Conservation (phyloP, 148 eudicot species). For the Cornus controversa region DNA sequence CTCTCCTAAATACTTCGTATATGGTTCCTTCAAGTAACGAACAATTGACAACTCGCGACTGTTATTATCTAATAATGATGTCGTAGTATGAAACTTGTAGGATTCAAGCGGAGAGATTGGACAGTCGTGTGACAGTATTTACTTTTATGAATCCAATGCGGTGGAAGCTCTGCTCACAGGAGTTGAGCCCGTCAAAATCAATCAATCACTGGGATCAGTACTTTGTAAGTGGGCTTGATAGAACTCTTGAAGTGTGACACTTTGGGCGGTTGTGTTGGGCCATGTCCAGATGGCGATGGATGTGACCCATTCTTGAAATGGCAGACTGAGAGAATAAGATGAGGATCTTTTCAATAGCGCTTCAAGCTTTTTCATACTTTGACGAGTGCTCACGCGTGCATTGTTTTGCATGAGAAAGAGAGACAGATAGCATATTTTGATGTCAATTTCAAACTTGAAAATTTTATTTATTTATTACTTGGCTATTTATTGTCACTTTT, state of each 20-base stretch:
- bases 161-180: neutral
- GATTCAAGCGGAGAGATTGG: no score
- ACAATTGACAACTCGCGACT: no score
- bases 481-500: no score
- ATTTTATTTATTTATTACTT: no score
- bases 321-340: neutral
- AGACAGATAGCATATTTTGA: constrained; percentile 3
- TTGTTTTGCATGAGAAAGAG: constrained; percentile 9
- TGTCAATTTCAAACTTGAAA: neutral
- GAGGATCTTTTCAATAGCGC: neutral
- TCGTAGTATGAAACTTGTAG: no score
- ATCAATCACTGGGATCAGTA: neutral
- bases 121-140: no score
- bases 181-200: neutral
- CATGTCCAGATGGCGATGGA: neutral
- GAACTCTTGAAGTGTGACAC: neutral
- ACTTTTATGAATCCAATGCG: no score
- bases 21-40: no score
- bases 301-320: neutral
- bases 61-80: no score
- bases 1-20: no score
- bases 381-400: neutral
- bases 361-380: neutral
- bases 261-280: neutral
- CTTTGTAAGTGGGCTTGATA: neutral